Percentiles rank a stretch among this genome's conserved stretches.
Evolutionary conservation across 805 yeast species (phyloP).

Genomic region (Starmera dryadoides): DNA sequence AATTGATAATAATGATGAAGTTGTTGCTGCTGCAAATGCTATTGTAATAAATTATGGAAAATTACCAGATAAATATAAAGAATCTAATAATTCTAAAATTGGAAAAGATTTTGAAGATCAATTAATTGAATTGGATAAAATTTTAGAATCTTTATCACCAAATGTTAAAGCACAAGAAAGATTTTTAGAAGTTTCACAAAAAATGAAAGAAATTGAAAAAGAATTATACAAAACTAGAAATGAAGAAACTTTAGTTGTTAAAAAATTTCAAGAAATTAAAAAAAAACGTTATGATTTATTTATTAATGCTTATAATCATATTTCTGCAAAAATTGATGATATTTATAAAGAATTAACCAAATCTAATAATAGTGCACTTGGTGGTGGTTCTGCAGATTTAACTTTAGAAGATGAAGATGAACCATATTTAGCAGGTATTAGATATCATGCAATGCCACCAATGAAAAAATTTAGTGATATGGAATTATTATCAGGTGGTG

Average conservation of each 20-base stretch:
- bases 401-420: constrained; percentile 85
- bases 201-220: constrained; percentile 51
- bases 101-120: constrained; percentile 29
- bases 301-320: constrained; percentile 68
- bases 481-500: constrained; percentile 93
- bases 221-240: constrained; percentile 59
- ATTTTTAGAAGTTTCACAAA: constrained; percentile 56
- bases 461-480: constrained; percentile 88
- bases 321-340: constrained; percentile 61
- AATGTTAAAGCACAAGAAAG: constrained; percentile 76
- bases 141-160: constrained; percentile 49
- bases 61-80: constrained; percentile 36
- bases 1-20: constrained; percentile 39
- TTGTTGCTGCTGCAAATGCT: constrained; percentile 33
- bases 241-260: constrained; percentile 46
- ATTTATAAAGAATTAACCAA: constrained; percentile 85
- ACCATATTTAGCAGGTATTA: constrained; percentile 77
- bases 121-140: constrained; percentile 28
- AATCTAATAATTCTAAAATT: constrained; percentile 22
- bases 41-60: constrained; percentile 50
- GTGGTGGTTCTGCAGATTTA: constrained; percentile 91
- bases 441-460: constrained; percentile 95
- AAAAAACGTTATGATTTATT: constrained; percentile 54
- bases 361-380: constrained; percentile 46
- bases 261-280: constrained; percentile 53